These are phyloP conservation scores for Microdochium trichocladiopsis DNA, from an alignment of 2,329 filamentous ascomycete genomes.

Conservation along the genomic window DNA sequence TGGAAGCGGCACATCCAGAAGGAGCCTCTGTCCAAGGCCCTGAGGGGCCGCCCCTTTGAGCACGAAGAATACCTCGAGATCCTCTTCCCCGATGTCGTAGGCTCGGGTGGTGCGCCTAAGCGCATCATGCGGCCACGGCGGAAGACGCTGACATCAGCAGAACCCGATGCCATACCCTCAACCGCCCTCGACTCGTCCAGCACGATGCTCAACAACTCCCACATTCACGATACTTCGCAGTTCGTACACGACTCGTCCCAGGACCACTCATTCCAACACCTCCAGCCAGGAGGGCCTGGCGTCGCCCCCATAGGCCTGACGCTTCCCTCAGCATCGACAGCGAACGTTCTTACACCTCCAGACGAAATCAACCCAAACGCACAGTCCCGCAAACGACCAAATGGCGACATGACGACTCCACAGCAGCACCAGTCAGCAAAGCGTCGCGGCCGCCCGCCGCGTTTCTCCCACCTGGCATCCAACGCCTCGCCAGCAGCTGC, in stretches of 20 bases:
- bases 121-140: conserved; percentile 49
- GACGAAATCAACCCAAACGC: conserved; percentile 39
- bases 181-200: neutral
- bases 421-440: conserved; percentile 10
- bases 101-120: conserved; percentile 52
- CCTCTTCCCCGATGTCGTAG: conserved; percentile 52
- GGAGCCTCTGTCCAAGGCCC: conserved; percentile 49
- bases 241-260: neutral
- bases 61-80: conserved; percentile 56
- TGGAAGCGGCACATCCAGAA: conserved; percentile 53
- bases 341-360: conserved; percentile 45
- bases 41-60: conserved; percentile 51
- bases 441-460: conserved; percentile 22
- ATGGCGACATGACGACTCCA: conserved; percentile 7
- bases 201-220: conserved; percentile 10
- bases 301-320: neutral
- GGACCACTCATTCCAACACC: neutral
- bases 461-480: conserved; percentile 14
- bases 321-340: conserved; percentile 10
- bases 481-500: neutral
- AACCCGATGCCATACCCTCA: conserved; percentile 15
- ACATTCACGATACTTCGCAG: conserved; percentile 10
- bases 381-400: conserved; percentile 28
- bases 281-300: neutral
- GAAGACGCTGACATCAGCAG: conserved; percentile 30